These are phyloP conservation scores for Paramecium pentaurelia DNA, from an alignment of 73 alveolate genomes.

Conservation along the genomic window DNA sequence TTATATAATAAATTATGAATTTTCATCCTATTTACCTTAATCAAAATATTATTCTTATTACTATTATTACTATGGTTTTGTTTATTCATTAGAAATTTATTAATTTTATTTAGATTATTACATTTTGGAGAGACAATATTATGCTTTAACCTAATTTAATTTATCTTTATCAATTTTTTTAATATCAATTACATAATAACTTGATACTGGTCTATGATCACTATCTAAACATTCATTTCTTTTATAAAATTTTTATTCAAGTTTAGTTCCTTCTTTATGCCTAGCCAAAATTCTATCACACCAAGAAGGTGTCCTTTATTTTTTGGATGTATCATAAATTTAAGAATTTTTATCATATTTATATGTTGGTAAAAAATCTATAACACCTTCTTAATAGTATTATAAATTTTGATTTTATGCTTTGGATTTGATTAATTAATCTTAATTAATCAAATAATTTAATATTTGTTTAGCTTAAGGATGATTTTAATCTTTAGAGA, in stretches of 20 bases:
- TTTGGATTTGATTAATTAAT: conserved; percentile 71
- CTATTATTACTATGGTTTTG: not conserved
- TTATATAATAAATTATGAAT: too few species aligned
- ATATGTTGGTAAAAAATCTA: conserved; percentile 90
- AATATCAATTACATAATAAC: conserved; percentile 68
- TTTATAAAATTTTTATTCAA: conserved; percentile 65
- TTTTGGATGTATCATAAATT: conserved; percentile 72
- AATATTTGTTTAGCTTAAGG: conserved; percentile 21
- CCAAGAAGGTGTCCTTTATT: conserved; percentile 93
- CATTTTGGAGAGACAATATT: not conserved
- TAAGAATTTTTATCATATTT: conserved; percentile 71
- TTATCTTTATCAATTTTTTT: conserved; percentile 2
- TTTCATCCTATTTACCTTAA: not conserved
- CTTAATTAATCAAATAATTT: conserved; percentile 67
- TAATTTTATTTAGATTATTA: not conserved
- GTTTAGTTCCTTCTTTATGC: conserved; percentile 70
- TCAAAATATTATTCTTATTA: too few species aligned
- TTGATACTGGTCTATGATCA: conserved; percentile 91
- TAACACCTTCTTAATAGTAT: conserved; percentile 82
- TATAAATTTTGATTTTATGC: conserved; percentile 66
- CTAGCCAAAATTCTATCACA: conserved; percentile 84
- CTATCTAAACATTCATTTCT: conserved; percentile 81
- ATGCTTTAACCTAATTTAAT: not conserved
- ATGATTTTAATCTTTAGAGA: not conserved
- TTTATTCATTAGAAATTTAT: not conserved